These are phyloP conservation scores for Aristolochia contorta DNA, from an alignment of 164 flowering plant genomes.

Conservation along the genomic window DNA sequence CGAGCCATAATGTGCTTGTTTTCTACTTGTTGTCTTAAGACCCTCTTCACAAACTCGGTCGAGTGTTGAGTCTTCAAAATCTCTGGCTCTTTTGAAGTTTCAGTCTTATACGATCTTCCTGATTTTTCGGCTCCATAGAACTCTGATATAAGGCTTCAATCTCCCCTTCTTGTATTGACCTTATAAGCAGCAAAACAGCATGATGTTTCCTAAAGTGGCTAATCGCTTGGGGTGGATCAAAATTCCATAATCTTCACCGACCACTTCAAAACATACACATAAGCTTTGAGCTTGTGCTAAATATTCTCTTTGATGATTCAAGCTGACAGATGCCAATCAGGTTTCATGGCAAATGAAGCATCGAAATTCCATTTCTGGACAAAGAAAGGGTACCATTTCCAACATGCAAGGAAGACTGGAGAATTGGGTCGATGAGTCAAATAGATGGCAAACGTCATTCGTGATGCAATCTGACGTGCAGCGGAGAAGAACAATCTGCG, in stretches of 20 bases:
- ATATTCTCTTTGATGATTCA: slow-evolving; percentile 27
- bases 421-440: slow-evolving; percentile 61
- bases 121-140: too few relatives aligned
- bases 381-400: slow-evolving; percentile 74
- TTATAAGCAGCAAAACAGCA: too few relatives aligned
- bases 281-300: slow-evolving; percentile 45
- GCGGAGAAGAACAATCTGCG: slow-evolving; percentile 65
- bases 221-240: too few relatives aligned
- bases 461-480: slow-evolving; percentile 71
- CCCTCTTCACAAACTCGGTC: too few relatives aligned
- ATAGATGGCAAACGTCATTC: slow-evolving; percentile 80
- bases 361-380: slow-evolving; percentile 84
- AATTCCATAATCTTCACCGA: slow-evolving; percentile 70
- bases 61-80: too few relatives aligned
- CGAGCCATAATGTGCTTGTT: too few relatives aligned
- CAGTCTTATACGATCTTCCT: too few relatives aligned
- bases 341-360: slow-evolving; percentile 43
- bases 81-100: too few relatives aligned
- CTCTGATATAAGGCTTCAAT: too few relatives aligned
- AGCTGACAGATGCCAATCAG: slow-evolving; percentile 79
- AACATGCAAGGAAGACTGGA: slow-evolving; percentile 66
- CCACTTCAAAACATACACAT: slow-evolving; percentile 60
- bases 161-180: too few relatives aligned
- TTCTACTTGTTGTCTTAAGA: too few relatives aligned
- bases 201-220: too few relatives aligned